Evolutionary conservation across 371 early-diverging fungal species (phyloP), one percentile per base, ranked within the genome.

Genomic region (Mucor racemosus): DNA sequence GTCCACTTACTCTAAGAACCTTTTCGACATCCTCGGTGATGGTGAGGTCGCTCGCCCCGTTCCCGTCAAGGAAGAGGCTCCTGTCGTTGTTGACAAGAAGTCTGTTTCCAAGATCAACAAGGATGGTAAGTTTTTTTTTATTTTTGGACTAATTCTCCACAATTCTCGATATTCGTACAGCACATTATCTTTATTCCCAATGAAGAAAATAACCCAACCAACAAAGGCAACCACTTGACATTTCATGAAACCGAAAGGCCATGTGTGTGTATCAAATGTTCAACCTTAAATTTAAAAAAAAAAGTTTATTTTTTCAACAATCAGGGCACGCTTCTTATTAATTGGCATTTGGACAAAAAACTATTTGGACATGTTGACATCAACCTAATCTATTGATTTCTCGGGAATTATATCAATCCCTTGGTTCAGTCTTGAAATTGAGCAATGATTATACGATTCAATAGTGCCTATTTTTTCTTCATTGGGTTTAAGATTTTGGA

Each of bases 11-110:
- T 79, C 80, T 73, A 79, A 82, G 69, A 90, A 90, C 80, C 79
- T 76, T 66, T 90, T 84, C 78, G 86, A 81, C 74, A 79, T 89
- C 73, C 84, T 91, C 71, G 82, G 80, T 50, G 88, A 91, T 60
- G 85, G 83, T 64, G 87, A 81, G 68, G 77, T 77, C 42, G 78
- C 79, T 73, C 77, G 74, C 63, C 73, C 75, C 60, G 73, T 77
- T 63, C 69, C 80, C 65, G 71, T 76, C 58, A 76, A 77, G 76
- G 72, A 68, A 61, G 71, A 69, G 60, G 62, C 68, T 58, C 62
- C 70, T 64, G 72, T 68, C 41, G 72, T 64, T 21, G 60, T 68
- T 54, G 67, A 74, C 66, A 68, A 73, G 46, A 75, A 79, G 72
- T 64, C 58, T 17, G 72, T 66, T 19, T 39, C 68, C 63, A 71